Evolutionary conservation across 768 basidiomycete genomes (phyloP).

Genomic region (Lyophyllum shimeji): DNA sequence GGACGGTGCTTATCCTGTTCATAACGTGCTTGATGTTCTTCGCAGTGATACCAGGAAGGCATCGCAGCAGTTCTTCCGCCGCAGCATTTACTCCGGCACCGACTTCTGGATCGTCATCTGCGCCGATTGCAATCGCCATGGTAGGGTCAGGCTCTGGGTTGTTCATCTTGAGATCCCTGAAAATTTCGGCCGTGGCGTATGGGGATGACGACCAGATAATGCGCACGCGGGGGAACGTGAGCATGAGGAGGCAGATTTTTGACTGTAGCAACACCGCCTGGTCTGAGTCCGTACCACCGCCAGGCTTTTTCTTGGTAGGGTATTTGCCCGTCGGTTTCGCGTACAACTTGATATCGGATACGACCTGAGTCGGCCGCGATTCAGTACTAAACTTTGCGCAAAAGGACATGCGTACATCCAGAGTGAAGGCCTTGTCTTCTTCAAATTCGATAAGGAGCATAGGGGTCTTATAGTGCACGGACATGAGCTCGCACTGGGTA

Average conservation of each 20-base stretch:
- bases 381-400: background rate
- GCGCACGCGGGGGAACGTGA: conserved; percentile 88
- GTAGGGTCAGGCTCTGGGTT: conserved; percentile 77
- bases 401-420: conserved; percentile 56
- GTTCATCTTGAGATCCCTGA: conserved; percentile 85
- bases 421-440: conserved; percentile 91
- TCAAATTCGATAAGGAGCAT: conserved; percentile 96
- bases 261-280: conserved; percentile 67
- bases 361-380: conserved; percentile 36
- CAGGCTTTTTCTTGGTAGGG: conserved; percentile 48
- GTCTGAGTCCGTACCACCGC: conserved; percentile 25
- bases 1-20: conserved; percentile 74
- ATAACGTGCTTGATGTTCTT: conserved; percentile 87
- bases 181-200: conserved; percentile 87
- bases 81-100: conserved; percentile 71
- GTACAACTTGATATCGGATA: conserved; percentile 67
- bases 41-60: conserved; percentile 79
- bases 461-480: conserved; percentile 91
- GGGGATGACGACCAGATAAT: conserved; percentile 99
- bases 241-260: conserved; percentile 87
- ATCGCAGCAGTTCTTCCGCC: conserved; percentile 80
- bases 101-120: conserved; percentile 67
- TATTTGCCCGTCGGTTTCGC: conserved; percentile 61
- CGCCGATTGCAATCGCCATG: conserved; percentile 77
- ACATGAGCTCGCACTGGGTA: conserved; percentile 97